These are phyloP conservation scores for Marsdenia floribunda DNA, from an alignment of 257 asterid species.

Conservation along the genomic window DNA sequence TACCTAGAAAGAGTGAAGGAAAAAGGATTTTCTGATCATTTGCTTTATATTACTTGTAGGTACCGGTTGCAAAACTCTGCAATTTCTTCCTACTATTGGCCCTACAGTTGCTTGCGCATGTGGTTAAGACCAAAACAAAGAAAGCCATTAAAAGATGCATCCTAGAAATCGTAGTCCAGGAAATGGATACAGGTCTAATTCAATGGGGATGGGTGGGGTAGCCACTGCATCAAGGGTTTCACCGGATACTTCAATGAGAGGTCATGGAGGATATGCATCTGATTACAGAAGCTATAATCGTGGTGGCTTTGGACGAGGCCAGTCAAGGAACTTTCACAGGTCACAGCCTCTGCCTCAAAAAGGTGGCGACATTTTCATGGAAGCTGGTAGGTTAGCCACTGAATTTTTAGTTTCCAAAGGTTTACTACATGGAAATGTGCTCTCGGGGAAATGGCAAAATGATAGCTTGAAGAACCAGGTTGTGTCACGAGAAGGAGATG, in stretches of 20 bases:
- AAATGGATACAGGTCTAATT: conserved; percentile 63
- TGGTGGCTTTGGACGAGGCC: conserved; percentile 70
- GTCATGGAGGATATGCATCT: conserved; percentile 49
- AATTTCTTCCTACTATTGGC: background rate
- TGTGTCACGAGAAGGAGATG: conserved; percentile 37
- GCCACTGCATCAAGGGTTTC: conserved; percentile 55
- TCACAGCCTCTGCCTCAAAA: conserved; percentile 42
- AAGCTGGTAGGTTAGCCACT: conserved; percentile 90
- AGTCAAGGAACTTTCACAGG: conserved; percentile 49
- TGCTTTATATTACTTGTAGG: conserved; percentile 8
- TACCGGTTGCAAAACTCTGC: background rate
- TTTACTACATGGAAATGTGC: conserved; percentile 59
- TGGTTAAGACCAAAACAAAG: background rate
- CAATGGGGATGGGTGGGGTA: conserved; percentile 56
- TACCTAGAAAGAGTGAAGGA: too few species aligned
- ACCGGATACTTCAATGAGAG: conserved; percentile 65
- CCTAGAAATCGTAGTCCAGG: conserved; percentile 66
- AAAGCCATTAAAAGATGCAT: conserved; percentile 42
- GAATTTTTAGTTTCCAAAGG: conserved; percentile 83
- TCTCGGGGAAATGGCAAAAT: conserved; percentile 61
- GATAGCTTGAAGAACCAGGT: conserved; percentile 46
- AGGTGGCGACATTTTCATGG: conserved; percentile 60
- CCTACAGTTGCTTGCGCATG: background rate
- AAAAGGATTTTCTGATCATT: background rate
- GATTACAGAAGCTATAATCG: conserved; percentile 57